Percentiles rank a stretch among this genome's conserved stretches.
phyloP scores from a whole-genome alignment of 805 yeast genomes.

The Middelhovenomyces tepae region DNA sequence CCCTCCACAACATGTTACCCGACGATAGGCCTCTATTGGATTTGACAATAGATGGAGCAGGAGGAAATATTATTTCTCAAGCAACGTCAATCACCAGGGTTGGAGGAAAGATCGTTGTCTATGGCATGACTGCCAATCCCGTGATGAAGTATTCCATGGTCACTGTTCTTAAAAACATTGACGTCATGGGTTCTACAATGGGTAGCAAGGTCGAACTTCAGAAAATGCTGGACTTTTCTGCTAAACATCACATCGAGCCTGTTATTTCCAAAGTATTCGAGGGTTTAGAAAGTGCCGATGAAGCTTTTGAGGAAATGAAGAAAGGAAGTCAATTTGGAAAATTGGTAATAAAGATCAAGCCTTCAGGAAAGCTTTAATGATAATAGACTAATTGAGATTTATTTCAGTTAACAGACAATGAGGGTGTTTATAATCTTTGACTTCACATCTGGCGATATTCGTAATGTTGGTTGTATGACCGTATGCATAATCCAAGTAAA shows the following conservation, averaged over 20 bases:
- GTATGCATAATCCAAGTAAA: too few relatives aligned
- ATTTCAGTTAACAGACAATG: too few relatives aligned
- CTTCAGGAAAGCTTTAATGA: too few relatives aligned
- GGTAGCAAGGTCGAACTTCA: constrained; percentile 9
- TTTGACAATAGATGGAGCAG: constrained; percentile 17
- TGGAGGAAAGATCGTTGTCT: constrained; percentile 14
- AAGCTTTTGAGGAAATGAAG: constrained; percentile 7
- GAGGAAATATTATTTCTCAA: constrained; percentile 13
- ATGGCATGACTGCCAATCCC: constrained; percentile 17
- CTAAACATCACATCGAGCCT: constrained; percentile 7
- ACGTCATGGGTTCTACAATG: constrained; percentile 14
- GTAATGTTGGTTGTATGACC: too few relatives aligned
- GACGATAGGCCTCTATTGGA: constrained; percentile 9
- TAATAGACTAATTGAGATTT: too few relatives aligned
- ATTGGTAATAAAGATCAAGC: constrained; percentile 1
- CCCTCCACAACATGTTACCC: not conserved
- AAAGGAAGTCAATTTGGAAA: constrained; percentile 4
- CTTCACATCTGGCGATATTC: too few relatives aligned
- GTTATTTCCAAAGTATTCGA: constrained; percentile 8
- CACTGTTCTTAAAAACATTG: constrained; percentile 14
- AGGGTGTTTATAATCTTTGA: too few relatives aligned
- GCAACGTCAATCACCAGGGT: constrained; percentile 6
- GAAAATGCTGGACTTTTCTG: constrained; percentile 9
- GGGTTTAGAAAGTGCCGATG: constrained; percentile 11
- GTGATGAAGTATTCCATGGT: constrained; percentile 11